phyloP scores from a whole-genome alignment of 495 filamentous ascomycete genomes.

The Aspergillus haitiensis region DNA sequence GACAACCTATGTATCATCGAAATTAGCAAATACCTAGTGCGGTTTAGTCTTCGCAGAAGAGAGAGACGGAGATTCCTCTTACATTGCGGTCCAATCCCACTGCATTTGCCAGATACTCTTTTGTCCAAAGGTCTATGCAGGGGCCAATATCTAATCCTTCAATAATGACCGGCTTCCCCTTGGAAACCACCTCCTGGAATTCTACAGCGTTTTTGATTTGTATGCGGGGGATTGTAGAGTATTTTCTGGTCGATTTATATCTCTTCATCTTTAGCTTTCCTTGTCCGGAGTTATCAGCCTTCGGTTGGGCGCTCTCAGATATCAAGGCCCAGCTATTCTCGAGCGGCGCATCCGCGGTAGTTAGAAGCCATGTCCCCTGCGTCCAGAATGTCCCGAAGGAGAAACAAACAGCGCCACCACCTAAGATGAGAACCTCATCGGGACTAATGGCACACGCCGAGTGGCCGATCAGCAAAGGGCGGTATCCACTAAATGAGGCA shows the following conservation, averaged over 20 bases:
- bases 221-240: slow-evolving; percentile 46
- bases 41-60: neutral
- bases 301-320: slow-evolving; percentile 20
- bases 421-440: slow-evolving; percentile 59
- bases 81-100: slow-evolving; percentile 66
- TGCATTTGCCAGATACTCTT: slow-evolving; percentile 63
- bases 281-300: slow-evolving; percentile 2
- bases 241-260: slow-evolving; percentile 10
- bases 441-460: slow-evolving; percentile 49
- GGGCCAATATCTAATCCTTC: slow-evolving; percentile 63
- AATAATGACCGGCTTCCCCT: slow-evolving; percentile 65
- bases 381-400: slow-evolving; percentile 83
- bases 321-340: slow-evolving; percentile 29
- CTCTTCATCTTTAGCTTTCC: slow-evolving; percentile 5
- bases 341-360: slow-evolving; percentile 16
- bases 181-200: slow-evolving; percentile 59
- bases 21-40: slow-evolving; percentile 20
- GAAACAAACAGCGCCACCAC: slow-evolving; percentile 87
- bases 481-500: slow-evolving; percentile 23
- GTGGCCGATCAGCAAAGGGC: slow-evolving; percentile 68
- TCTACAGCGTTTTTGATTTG: slow-evolving; percentile 50
- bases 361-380: slow-evolving; percentile 53
- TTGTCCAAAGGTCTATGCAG: slow-evolving; percentile 67
- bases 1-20: slow-evolving; percentile 53
- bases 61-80: slow-evolving; percentile 24